A percentile compares a stretch with the other conserved stretches of the same genome.
Conservation (phyloP, 768 basidiomycete genomes). For the Kwoniella pini region DNA sequence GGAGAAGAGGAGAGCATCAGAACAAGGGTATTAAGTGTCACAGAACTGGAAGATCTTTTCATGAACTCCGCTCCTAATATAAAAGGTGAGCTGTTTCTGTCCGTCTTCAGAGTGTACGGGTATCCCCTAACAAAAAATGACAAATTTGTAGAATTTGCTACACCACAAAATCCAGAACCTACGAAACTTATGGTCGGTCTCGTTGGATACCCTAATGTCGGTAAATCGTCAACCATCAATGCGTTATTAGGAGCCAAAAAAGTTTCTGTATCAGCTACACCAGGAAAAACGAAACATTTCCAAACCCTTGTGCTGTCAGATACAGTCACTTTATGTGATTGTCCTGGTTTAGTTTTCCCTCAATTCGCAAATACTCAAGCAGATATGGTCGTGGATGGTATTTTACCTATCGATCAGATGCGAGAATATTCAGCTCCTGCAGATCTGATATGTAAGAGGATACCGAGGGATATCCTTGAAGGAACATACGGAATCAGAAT, state of each 20-base stretch:
- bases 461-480: slow-evolving; percentile 83
- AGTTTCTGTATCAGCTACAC: slow-evolving; percentile 96
- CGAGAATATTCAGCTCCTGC: slow-evolving; percentile 86
- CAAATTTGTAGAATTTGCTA: slow-evolving; percentile 53
- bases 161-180: slow-evolving; percentile 38
- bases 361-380: slow-evolving; percentile 98
- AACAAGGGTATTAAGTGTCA: slow-evolving; percentile 75
- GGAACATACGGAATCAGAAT: slow-evolving; percentile 84
- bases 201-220: slow-evolving; percentile 98
- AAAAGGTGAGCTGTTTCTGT: slow-evolving; percentile 39
- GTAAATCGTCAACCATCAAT: slow-evolving; percentile 98
- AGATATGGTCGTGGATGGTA: slow-evolving; percentile 92
- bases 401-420: slow-evolving; percentile 96
- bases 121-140: too few species aligned
- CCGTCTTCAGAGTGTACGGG: too few species aligned
- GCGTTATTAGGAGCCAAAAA: slow-evolving; percentile 95
- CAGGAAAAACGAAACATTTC: slow-evolving; percentile 99
- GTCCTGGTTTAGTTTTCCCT: slow-evolving; percentile 96
- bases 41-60: slow-evolving; percentile 86
- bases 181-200: slow-evolving; percentile 58
- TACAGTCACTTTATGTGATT: slow-evolving; percentile 86
- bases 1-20: slow-evolving; percentile 55
- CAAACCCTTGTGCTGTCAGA: slow-evolving; percentile 95
- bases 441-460: slow-evolving; percentile 71
- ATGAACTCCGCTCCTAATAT: slow-evolving; percentile 46